phyloP scores from a whole-genome alignment of 257 asterid genomes.

The Salvia rosmarinus region DNA sequence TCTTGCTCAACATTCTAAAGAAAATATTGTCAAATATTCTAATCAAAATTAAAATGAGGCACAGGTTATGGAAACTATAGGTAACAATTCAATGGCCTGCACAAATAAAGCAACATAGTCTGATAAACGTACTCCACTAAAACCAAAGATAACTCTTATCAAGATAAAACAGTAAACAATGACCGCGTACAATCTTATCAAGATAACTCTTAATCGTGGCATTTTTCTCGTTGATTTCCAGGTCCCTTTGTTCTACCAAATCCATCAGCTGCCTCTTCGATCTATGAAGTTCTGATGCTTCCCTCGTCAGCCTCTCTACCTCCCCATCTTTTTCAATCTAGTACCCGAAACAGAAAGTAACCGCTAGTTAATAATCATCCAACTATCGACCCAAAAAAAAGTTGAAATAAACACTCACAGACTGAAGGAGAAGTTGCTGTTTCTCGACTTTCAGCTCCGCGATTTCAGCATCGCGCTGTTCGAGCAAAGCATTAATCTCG shows the following conservation, averaged over 20 bases:
- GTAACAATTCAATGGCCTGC: background rate
- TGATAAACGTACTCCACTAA: background rate
- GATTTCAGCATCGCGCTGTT: slow-evolving; percentile 57
- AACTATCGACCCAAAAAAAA: slow-evolving; percentile 5
- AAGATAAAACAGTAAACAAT: background rate
- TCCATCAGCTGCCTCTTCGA: slow-evolving; percentile 92
- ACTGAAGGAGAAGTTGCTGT: slow-evolving; percentile 56
- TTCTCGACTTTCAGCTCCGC: slow-evolving; percentile 59
- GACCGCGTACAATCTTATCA: slow-evolving; percentile 79
- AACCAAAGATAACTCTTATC: background rate
- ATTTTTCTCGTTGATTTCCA: slow-evolving; percentile 80
- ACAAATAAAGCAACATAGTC: background rate
- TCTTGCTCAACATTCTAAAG: background rate
- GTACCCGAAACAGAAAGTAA: slow-evolving; percentile 3
- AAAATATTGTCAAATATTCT: slow-evolving; percentile 2
- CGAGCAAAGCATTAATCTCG: slow-evolving; percentile 53
- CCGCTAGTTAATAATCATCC: slow-evolving; percentile 15
- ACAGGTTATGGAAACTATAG: background rate
- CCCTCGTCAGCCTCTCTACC: slow-evolving; percentile 70
- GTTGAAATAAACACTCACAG: slow-evolving; percentile 48
- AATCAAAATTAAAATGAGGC: background rate
- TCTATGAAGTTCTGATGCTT: slow-evolving; percentile 68
- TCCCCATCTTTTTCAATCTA: slow-evolving; percentile 83
- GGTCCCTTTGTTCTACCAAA: slow-evolving; percentile 74
- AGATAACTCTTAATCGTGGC: slow-evolving; percentile 75